Evolutionary conservation across 1,139 yeast genomes (phyloP), one percentile per base, ranked within the genome.

Genomic region (Suhomyces taliae): DNA sequence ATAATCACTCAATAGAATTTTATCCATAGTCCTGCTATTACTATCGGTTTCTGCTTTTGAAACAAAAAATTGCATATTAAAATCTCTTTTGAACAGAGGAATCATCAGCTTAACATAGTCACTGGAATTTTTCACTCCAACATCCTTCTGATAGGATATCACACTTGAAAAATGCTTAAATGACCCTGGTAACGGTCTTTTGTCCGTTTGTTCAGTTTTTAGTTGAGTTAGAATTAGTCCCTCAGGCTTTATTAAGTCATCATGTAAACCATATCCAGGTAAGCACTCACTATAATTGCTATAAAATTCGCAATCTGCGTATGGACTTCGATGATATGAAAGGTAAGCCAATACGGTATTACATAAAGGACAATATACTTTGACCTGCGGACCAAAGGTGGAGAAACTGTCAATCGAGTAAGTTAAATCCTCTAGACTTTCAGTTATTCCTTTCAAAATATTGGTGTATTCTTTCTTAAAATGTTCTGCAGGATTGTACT

Each of bases 191-290:
- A 62, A 41, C 4, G 55, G 51, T 6, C 39, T 32, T 1, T 38
- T 34, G 2, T 33, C 10, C 7, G 38, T 41, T 9, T 9, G 11
- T 40, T 66, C 70, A n/a, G 60, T 53, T 46, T 54, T 53, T 12
- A 67, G 44, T 39, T 60, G 64, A n/a, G 67, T 49, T 27, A 53
- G 57, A n/a, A 62, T 43, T 29, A 65, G 49, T 8, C 51, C 53
- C 6, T 59, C 58, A 39, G 64, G 67, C 36, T 49, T 54, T 10
- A 56, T 40, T 10, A 12, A 19, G 24, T 19, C 24, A 4, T 19
- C 6, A 19, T 19, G 32, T 2, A 12, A 33, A 1, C 36, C 37
- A 32, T 44, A 36, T 6, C 35, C 45, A 39, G 53, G 52, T 6
- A 31, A 26, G 34, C 55, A 51, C 8, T 43, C 44, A 36, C 44